These are phyloP conservation scores for Vicia villosa DNA, from an alignment of 306 rosid species.

Conservation along the genomic window DNA sequence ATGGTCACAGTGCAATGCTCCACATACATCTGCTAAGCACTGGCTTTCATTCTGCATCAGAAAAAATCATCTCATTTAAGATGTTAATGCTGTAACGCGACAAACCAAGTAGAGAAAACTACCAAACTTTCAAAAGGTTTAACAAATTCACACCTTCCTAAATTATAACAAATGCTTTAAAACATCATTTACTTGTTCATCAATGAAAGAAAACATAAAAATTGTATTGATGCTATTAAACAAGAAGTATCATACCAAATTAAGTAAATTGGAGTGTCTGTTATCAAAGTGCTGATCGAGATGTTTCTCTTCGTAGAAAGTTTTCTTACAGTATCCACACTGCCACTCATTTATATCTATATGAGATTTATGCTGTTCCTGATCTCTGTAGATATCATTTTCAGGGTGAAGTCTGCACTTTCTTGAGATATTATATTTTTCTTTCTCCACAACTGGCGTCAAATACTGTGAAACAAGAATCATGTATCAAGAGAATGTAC, in stretches of 20 bases:
- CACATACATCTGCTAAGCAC: conserved; percentile 82
- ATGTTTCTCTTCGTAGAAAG: conserved; percentile 56
- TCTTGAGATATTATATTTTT: conserved; percentile 48
- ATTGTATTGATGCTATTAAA: neutral
- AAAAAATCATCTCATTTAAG: conserved; percentile 44
- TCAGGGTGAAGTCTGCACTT: conserved; percentile 55
- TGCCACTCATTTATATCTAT: conserved; percentile 54
- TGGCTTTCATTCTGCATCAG: conserved; percentile 60
- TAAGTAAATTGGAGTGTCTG: conserved; percentile 67
- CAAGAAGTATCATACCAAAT: conserved; percentile 51
- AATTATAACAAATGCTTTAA: neutral
- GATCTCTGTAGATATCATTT: conserved; percentile 59
- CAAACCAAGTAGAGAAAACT: conserved; percentile 16
- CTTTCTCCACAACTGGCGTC: conserved; percentile 59
- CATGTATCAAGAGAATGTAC: conserved; percentile 26
- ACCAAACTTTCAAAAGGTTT: neutral
- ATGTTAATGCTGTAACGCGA: conserved; percentile 12
- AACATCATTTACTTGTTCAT: conserved; percentile 9
- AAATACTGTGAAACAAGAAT: conserved; percentile 51
- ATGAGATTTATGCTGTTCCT: conserved; percentile 55
- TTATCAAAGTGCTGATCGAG: conserved; percentile 79
- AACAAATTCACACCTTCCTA: conserved; percentile 1
- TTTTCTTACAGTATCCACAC: conserved; percentile 58
- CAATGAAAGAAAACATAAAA: conserved; percentile 9
- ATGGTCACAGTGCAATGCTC: conserved; percentile 75